A percentile compares a stretch with the other conserved stretches of the same genome.
phyloP scores from a whole-genome alignment of 495 filamentous ascomycete genomes.

The Penicillium maclennaniae region DNA sequence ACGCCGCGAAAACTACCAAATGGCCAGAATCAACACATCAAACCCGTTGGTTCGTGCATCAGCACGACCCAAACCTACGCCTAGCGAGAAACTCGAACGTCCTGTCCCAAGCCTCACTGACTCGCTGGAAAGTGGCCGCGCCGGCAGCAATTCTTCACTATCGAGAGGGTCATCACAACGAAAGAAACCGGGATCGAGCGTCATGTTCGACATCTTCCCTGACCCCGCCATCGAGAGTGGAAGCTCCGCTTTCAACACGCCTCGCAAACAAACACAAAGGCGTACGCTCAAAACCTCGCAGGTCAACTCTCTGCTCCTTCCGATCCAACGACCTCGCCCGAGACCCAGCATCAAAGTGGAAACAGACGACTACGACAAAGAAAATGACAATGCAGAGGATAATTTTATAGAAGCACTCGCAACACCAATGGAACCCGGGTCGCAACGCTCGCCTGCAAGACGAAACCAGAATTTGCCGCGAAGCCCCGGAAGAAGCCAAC shows the following conservation, averaged over 20 bases:
- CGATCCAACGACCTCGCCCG: constrained; percentile 20
- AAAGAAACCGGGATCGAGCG: constrained; percentile 14
- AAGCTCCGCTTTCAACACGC: constrained; percentile 3
- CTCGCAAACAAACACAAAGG: constrained; percentile 21
- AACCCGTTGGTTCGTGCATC: constrained; percentile 1
- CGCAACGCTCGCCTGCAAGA: constrained; percentile 21
- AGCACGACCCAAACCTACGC: background rate
- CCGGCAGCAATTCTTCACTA: background rate
- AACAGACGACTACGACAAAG: constrained; percentile 40
- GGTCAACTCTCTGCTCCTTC: constrained; percentile 37
- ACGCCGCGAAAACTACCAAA: background rate
- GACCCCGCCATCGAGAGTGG: constrained; percentile 25
- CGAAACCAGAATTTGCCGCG: constrained; percentile 13
- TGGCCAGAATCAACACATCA: constrained; percentile 11
- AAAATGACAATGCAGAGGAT: constrained; percentile 37
- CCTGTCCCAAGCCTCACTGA: no score
- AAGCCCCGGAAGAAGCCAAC: constrained; percentile 12
- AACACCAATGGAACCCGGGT: constrained; percentile 15
- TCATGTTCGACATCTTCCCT: constrained; percentile 32
- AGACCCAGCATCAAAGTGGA: constrained; percentile 27
- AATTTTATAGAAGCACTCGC: constrained; percentile 8
- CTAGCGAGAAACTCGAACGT: background rate
- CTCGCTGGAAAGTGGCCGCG: background rate
- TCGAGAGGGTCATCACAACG: constrained; percentile 9
- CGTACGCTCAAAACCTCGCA: constrained; percentile 28